Conservation (phyloP, 2,329 filamentous ascomycete genomes). For the Orbilia javanica region DNA sequence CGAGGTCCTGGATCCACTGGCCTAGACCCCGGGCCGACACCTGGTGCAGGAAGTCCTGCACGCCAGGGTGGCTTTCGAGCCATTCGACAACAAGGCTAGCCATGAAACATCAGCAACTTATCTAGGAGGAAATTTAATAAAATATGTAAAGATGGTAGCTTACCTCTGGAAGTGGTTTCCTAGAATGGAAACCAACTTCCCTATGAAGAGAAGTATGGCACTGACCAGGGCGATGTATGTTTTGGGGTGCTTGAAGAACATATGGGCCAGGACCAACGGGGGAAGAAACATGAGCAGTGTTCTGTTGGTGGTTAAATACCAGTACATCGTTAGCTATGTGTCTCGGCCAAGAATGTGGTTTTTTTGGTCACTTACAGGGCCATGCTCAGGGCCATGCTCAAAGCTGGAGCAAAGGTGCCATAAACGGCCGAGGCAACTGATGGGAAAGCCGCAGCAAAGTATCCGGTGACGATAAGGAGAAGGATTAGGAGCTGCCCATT, state of each 20-base stretch:
- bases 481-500: constrained; percentile 6
- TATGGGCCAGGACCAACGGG: background rate
- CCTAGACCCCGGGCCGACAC: background rate
- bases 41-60: constrained; percentile 3
- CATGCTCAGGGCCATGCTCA: constrained; percentile 25
- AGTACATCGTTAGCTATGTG: background rate
- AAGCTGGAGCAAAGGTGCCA: background rate
- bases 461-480: constrained; percentile 5
- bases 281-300: constrained; percentile 5
- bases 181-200: background rate
- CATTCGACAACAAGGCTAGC: background rate
- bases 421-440: background rate
- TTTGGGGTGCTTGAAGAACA: constrained; percentile 11
- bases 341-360: background rate
- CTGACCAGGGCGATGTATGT: background rate
- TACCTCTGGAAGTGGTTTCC: constrained; percentile 14
- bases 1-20: constrained; percentile 17
- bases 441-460: background rate
- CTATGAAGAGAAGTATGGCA: background rate
- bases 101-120: background rate
- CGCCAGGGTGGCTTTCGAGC: constrained; percentile 1
- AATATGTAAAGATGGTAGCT: background rate
- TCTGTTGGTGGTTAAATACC: background rate
- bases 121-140: background rate
- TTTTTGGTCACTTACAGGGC: background rate